Base-by-base conservation (phyloP, 139 green algal species). In the Chlorella sorokiniana region DNA sequence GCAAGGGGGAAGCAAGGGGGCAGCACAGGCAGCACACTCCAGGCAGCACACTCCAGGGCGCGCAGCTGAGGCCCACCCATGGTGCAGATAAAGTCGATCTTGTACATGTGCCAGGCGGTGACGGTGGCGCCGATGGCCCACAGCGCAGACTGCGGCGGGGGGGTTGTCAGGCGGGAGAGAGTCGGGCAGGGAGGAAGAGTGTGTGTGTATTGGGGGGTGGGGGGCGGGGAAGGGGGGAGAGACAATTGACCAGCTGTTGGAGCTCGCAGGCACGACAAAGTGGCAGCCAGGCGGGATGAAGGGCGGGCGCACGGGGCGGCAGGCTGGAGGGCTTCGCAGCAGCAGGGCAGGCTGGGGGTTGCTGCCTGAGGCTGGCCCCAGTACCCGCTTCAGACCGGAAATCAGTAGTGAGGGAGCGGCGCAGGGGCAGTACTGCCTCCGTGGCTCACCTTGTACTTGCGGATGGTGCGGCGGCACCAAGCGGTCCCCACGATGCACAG, bases 21-120 rank as follows among this genome's bases (percentile, higher is more conserved):
- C n/a, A n/a, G n/a, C n/a, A n/a, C n/a, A n/a, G n/a, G n/a, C n/a
- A n/a, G n/a, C n/a, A n/a, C n/a, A n/a, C n/a, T n/a, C n/a, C n/a
- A n/a, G n/a, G n/a, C n/a, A n/a, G n/a, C n/a, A n/a, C n/a, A n/a
- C n/a, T 11, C 48, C 48, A 56, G 48, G 48, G 14, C 16, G 48
- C 16, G 48, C 48, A 56, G 48, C 48, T 11, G 48, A n/a, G n/a
- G n/a, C n/a, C n/a, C n/a, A n/a, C 65, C 71, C 48, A 78, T 78
- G 18, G 10, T 14, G 1, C 45, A 22, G 25, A 31, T 45, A 10
- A 65, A 64, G 33, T 64, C 35, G 7, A 38, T 35, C 35, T 78
- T 78, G 48, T 44, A 65, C 20, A 78, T 67, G 71, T 78, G 71
- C 71, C 71, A 78, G 23, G 71, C 45, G 22, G 71, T 78, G 29